A percentile compares a stretch with the other conserved stretches of the same genome.
Evolutionary conservation across 257 asterid genomes (phyloP).

Genomic region (Solanum chaucha): DNA sequence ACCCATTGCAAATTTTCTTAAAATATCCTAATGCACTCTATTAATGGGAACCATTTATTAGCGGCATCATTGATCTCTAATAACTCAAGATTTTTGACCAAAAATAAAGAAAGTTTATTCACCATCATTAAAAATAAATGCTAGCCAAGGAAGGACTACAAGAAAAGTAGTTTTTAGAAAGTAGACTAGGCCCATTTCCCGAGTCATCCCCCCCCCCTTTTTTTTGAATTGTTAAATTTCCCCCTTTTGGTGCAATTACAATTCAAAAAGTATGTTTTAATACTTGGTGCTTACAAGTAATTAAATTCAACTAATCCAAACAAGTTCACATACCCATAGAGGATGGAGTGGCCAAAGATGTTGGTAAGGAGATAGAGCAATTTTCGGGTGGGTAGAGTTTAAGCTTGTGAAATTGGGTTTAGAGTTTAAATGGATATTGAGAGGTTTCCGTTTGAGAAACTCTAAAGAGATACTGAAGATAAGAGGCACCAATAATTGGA

Average conservation of each 20-base stretch:
- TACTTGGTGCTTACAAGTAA: neutral
- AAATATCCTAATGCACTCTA: neutral
- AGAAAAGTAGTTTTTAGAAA: neutral
- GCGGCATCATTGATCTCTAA: neutral
- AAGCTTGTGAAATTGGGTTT: neutral
- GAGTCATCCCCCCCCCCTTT: neutral
- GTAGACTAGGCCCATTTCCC: neutral
- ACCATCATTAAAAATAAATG: no score
- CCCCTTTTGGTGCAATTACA: neutral
- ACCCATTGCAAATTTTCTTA: neutral
- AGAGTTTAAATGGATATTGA: neutral
- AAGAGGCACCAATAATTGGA: neutral
- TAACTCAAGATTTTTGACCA: neutral
- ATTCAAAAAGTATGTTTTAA: no score
- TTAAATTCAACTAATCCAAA: neutral
- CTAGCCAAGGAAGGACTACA: neutral
- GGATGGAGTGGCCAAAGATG: neutral
- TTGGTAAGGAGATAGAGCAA: neutral
- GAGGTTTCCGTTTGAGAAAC: neutral
- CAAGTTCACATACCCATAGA: neutral
- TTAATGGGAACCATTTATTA: neutral
- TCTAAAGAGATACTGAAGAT: neutral
- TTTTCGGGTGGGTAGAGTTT: neutral
- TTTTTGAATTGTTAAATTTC: neutral
- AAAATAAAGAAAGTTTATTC: neutral